Evolutionary conservation across 2,329 filamentous ascomycete genomes (phyloP).

Genomic region (Teratosphaeria viscida): DNA sequence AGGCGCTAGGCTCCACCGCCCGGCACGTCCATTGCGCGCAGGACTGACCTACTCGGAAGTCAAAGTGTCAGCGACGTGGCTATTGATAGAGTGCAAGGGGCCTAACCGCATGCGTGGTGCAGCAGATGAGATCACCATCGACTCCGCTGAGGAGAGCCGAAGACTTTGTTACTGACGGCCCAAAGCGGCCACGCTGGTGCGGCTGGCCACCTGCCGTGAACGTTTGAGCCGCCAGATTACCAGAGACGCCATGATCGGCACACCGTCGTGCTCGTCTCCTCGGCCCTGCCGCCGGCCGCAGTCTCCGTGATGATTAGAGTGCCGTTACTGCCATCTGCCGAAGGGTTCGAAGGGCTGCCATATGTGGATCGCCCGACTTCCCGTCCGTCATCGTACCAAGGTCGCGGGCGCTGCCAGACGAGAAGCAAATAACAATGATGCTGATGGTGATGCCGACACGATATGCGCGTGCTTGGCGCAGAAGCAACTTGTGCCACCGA

Average conservation of each 20-base stretch:
- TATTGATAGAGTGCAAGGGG: slow-evolving; percentile 14
- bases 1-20: slow-evolving; percentile 14
- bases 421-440: neutral
- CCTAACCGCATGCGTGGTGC: neutral
- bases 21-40: slow-evolving; percentile 9
- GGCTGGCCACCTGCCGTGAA: neutral
- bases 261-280: neutral
- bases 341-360: neutral
- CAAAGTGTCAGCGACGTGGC: slow-evolving; percentile 7
- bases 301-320: neutral
- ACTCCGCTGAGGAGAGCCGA: neutral
- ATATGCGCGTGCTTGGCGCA: neutral
- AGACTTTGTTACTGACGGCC: neutral
- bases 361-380: neutral
- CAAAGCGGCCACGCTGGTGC: neutral
- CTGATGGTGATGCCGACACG: neutral
- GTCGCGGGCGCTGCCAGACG: neutral
- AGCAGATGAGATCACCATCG: neutral
- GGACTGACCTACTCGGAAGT: slow-evolving; percentile 8
- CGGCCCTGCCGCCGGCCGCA: neutral
- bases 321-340: neutral
- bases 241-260: neutral
- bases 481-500: neutral
- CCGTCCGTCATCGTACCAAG: neutral
- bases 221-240: neutral